Evolutionary conservation across 306 rosid genomes (phyloP).

Genomic region (Fragaria ananassa): DNA sequence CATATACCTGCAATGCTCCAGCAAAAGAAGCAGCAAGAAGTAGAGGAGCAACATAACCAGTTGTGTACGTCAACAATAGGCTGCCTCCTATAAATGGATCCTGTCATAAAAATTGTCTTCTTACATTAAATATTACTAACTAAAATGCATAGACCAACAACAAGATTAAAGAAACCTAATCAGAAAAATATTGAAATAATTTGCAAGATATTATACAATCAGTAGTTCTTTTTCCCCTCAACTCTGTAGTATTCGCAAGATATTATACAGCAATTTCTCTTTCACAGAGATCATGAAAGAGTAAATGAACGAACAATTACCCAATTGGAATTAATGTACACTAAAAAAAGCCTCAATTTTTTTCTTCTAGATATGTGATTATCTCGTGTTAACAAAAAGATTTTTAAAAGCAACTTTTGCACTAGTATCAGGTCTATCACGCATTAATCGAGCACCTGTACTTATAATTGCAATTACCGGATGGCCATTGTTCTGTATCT

Average conservation of each 20-base stretch:
- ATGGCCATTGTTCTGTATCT: background rate
- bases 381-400: background rate
- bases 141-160: background rate
- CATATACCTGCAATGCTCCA: constrained; percentile 80
- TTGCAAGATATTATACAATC: background rate
- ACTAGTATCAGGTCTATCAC: background rate
- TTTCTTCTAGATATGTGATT: background rate
- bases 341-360: background rate
- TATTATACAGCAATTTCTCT: background rate
- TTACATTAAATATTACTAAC: background rate
- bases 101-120: constrained; percentile 37
- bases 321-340: background rate
- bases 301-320: background rate
- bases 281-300: background rate
- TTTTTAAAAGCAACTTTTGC: background rate
- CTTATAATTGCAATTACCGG: background rate
- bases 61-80: constrained; percentile 86
- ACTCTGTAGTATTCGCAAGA: background rate
- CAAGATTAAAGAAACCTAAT: background rate
- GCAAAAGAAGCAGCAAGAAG: constrained; percentile 95
- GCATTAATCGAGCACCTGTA: background rate
- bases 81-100: constrained; percentile 87
- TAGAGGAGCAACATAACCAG: constrained; percentile 83
- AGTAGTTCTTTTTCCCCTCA: background rate
- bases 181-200: background rate